Evolutionary conservation across 2,329 filamentous ascomycete species (phyloP), one percentile per base, ranked within the genome.

Genomic region (Venturia asperata): DNA sequence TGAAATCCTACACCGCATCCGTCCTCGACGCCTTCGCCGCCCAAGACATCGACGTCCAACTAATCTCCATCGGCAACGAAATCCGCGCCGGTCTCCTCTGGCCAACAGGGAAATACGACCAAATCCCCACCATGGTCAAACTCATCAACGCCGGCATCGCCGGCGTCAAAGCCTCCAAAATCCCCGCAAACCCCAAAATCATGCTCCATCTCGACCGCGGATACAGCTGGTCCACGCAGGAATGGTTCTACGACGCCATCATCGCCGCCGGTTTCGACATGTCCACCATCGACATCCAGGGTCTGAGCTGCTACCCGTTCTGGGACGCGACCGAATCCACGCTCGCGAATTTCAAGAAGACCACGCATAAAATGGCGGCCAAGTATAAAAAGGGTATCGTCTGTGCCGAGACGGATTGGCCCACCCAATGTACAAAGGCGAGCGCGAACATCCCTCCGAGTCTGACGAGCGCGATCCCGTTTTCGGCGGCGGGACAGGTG

Each of bases 201-300:
- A 86, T 91, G 85, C 83, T 91, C 49, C 88, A 91, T 70, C 80
- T 90, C 3, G 87, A 91, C 73, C 87, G 89, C 70, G 88, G 88
- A n/a, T 91, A 87, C 56, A 81, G 87, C 68, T 89, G 84, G 85
- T 78, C 75, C 3, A 82, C 82, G 2, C 87, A 90, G 72, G 76
- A 87, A 67, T 86, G 81, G 77, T 89, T 84, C 74, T 91, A 90
- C 75, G 80, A 81, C 30, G 78, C 77, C 2, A 81, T 87, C 0
- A 77, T 88, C 0, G 78, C 72, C 9, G 74, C 77, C 30, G 85
- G 82, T 1, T 77, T 78, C 0, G 77, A 87, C 3, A 71, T 73
- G 3, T 69, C 77, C 0, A 75, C 77, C 5, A 90, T 86, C 66
- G 88, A 91, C 72, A 81, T 87, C 68, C 88, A 90, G 77, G 88